Conservation (phyloP, 148 eudicot species). For the Rheum nobile region DNA sequence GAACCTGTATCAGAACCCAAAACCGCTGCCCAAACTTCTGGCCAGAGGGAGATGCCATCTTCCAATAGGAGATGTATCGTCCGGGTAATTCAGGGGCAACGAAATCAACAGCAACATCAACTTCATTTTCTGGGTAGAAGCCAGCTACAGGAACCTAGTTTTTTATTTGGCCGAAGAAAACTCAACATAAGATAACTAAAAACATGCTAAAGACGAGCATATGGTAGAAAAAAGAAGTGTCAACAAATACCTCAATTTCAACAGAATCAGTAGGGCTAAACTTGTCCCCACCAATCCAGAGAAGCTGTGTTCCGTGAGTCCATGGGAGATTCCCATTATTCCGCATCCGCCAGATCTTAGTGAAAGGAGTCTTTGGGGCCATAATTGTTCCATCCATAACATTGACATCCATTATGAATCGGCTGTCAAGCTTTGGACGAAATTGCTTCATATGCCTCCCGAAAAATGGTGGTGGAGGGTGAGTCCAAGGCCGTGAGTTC, state of each 20-base stretch:
- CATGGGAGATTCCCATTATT: conserved; percentile 57
- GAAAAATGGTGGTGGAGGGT: conserved; percentile 9
- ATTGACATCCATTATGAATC: conserved; percentile 57
- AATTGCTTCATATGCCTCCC: conserved; percentile 9
- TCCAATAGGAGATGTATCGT: conserved; percentile 67
- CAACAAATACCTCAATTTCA: conserved; percentile 36
- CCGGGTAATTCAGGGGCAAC: conserved; percentile 73
- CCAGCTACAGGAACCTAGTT: conserved; percentile 45
- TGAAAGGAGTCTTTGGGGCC: conserved; percentile 70
- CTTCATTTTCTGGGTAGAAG: conserved; percentile 31
- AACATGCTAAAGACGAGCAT: background rate
- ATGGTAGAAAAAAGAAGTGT: background rate
- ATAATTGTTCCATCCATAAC: conserved; percentile 59
- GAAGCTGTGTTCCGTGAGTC: conserved; percentile 46
- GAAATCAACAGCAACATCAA: conserved; percentile 68
- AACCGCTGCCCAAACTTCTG: conserved; percentile 76
- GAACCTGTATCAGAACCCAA: conserved; percentile 77
- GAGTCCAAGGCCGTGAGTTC: background rate
- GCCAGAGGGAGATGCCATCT: conserved; percentile 61
- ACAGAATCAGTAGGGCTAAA: conserved; percentile 27
- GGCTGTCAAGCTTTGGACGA: conserved; percentile 48
- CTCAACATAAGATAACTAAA: background rate
- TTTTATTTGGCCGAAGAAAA: background rate
- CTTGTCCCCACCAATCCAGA: conserved; percentile 72
- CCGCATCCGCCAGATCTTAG: conserved; percentile 81